phyloP scores from a whole-genome alignment of 139 green algal genomes.

The Picochlorum sp. region DNA sequence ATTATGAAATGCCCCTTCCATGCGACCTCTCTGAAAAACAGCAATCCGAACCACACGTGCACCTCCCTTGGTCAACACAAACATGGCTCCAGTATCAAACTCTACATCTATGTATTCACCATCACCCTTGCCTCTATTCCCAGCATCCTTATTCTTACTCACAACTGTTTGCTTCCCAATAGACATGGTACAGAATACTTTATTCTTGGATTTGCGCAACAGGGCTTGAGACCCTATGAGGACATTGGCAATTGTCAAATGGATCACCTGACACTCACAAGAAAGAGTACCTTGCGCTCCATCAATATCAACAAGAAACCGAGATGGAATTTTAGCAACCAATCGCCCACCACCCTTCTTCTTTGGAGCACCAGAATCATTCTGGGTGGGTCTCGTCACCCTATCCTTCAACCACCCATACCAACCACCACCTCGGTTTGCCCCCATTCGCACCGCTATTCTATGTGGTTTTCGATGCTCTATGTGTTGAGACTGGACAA shows the following conservation, averaged over 20 bases:
- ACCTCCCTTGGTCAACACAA: constrained; percentile 28
- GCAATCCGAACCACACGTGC: constrained; percentile 27
- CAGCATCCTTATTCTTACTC: neutral
- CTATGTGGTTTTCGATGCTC: no score
- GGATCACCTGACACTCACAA: no score
- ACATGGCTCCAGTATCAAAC: constrained; percentile 7
- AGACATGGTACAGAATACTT: constrained; percentile 7
- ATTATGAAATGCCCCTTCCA: constrained; percentile 23
- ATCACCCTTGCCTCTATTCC: neutral
- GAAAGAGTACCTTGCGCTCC: neutral
- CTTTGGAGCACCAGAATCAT: no score
- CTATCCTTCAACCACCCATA: no score
- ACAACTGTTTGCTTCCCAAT: constrained; percentile 11
- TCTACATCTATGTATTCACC: neutral
- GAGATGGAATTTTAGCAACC: neutral
- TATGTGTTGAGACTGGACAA: no score
- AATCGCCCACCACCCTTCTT: neutral
- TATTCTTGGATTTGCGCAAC: neutral
- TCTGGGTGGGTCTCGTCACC: no score
- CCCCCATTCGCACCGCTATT: no score
- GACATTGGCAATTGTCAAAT: no score
- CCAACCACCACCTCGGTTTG: no score
- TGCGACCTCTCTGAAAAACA: constrained; percentile 12
- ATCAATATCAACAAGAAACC: constrained; percentile 1
- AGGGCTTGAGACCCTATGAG: neutral